Conservation (phyloP, 1,284 basidiomycete genomes). For the Ustilago esculenta region DNA sequence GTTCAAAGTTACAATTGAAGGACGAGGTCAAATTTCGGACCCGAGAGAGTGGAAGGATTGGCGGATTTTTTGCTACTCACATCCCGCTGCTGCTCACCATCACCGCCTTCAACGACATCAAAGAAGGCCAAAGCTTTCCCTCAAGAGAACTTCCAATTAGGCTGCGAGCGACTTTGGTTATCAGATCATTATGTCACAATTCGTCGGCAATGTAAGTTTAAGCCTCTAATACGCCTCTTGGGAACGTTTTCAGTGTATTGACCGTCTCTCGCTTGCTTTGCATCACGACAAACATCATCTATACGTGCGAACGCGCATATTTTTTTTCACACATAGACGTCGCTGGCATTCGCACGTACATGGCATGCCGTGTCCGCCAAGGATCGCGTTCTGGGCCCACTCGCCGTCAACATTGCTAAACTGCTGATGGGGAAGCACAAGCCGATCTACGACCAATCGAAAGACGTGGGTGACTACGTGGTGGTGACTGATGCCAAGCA, state of each 20-base stretch:
- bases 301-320: too few species aligned
- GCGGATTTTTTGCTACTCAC: constrained; percentile 22
- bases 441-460: constrained; percentile 87
- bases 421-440: constrained; percentile 99
- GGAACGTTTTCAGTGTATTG: too few species aligned
- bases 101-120: constrained; percentile 2
- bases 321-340: constrained; percentile 76
- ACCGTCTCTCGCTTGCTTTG: too few species aligned
- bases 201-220: constrained; percentile 49
- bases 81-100: constrained; percentile 8
- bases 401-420: constrained; percentile 90
- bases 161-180: too few species aligned
- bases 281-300: neutral
- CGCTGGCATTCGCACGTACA: constrained; percentile 87
- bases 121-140: too few species aligned
- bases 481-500: constrained; percentile 89
- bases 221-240: too few species aligned
- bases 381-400: constrained; percentile 87
- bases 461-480: constrained; percentile 82
- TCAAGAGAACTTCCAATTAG: too few species aligned
- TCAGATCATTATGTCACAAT: constrained; percentile 42
- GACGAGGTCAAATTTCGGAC: constrained; percentile 7
- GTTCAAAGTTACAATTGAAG: neutral
- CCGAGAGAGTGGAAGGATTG: constrained; percentile 29
- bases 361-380: constrained; percentile 96